Evolutionary conservation across 805 yeast species (phyloP).

Genomic region (Brettanomyces bruxellensis): DNA sequence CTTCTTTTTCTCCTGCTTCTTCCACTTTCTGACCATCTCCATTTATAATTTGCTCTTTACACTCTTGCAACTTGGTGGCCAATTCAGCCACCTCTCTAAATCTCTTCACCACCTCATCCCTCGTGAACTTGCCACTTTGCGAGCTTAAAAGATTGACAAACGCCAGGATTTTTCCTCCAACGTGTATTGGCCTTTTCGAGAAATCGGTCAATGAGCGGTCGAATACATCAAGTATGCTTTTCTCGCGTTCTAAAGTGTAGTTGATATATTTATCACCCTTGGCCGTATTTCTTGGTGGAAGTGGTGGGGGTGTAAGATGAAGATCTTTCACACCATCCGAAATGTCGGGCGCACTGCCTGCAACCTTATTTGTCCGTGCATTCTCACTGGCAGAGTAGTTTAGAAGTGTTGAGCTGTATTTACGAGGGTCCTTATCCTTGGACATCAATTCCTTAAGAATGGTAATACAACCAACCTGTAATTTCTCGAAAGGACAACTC

Average conservation of each 20-base stretch:
- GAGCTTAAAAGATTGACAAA: background rate
- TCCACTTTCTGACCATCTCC: background rate
- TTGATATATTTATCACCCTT: constrained; percentile 27
- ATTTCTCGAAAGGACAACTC: constrained; percentile 46
- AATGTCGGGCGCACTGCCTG: background rate
- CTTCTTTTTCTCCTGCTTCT: background rate
- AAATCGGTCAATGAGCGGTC: constrained; percentile 21
- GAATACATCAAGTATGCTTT: constrained; percentile 34
- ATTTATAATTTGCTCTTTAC: background rate
- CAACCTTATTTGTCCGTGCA: background rate
- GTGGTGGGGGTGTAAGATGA: constrained; percentile 17
- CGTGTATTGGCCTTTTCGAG: background rate
- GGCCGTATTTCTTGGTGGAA: constrained; percentile 30
- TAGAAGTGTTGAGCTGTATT: too few relatives aligned
- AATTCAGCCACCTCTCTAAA: background rate
- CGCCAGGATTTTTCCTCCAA: background rate
- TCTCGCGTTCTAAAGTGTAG: constrained; percentile 32
- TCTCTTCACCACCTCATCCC: background rate
- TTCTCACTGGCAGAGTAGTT: too few relatives aligned
- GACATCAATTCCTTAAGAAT: constrained; percentile 60
- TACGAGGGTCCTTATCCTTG: constrained; percentile 13
- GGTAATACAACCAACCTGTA: constrained; percentile 51
- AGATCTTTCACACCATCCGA: constrained; percentile 6
- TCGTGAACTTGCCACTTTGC: background rate
- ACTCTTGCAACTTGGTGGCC: background rate